Percentiles rank a stretch among this genome's conserved stretches.
phyloP scores from a whole-genome alignment of 257 asterid genomes.

The Primulina eburnea region DNA sequence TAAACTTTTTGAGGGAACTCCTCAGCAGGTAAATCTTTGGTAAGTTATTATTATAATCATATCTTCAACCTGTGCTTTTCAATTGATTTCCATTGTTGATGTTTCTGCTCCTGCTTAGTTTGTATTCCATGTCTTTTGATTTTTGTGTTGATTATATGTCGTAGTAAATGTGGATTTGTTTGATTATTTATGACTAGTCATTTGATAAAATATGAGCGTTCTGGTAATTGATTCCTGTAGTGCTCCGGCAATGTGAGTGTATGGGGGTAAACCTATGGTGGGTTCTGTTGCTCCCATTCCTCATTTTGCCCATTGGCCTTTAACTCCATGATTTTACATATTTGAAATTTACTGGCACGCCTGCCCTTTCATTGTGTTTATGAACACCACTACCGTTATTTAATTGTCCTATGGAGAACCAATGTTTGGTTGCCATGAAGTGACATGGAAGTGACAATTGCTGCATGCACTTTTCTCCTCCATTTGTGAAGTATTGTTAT shows the following conservation, averaged over 20 bases:
- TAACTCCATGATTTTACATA: too few species aligned
- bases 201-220: neutral
- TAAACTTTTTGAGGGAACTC: slow-evolving; percentile 90
- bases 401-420: neutral
- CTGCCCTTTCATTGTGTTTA: neutral
- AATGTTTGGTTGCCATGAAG: neutral
- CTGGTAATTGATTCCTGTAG: neutral
- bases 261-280: too few species aligned
- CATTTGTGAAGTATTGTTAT: too few species aligned
- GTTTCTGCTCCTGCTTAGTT: neutral
- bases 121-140: neutral
- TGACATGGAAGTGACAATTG: too few species aligned
- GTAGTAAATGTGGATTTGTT: neutral
- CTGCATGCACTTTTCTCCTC: too few species aligned
- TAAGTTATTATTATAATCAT: slow-evolving; percentile 2
- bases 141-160: neutral
- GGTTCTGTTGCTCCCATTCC: neutral
- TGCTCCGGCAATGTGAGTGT: too few species aligned
- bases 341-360: neutral
- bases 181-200: neutral
- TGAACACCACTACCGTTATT: neutral
- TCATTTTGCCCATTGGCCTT: too few species aligned
- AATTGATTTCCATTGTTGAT: neutral
- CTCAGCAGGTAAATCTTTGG: slow-evolving; percentile 59
- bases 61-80: neutral